Conservation (phyloP, 2,329 filamentous ascomycete genomes). For the Monosporascus sp. region DNA sequence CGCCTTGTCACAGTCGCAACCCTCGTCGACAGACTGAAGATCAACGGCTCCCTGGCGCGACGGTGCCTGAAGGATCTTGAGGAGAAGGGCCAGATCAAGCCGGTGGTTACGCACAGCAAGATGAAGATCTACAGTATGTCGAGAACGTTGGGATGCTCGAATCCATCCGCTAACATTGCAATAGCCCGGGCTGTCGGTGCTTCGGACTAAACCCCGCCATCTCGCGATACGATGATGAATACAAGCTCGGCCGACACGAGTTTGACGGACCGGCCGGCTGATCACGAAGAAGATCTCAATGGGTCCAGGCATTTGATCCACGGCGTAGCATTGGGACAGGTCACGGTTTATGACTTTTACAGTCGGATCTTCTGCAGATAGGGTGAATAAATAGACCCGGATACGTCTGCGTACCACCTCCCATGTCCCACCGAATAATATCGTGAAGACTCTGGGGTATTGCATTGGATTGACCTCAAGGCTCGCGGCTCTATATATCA, state of each 20-base stretch:
- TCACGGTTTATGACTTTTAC: constrained; percentile 26
- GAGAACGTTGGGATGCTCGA: background rate
- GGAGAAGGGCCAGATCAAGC: constrained; percentile 98
- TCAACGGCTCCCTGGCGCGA: constrained; percentile 96
- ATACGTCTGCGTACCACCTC: constrained; percentile 17
- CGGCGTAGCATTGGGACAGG: constrained; percentile 30
- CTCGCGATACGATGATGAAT: constrained; percentile 29
- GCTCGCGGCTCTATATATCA: no score
- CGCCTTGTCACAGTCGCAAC: constrained; percentile 97
- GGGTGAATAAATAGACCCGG: constrained; percentile 25
- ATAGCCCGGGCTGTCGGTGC: constrained; percentile 29
- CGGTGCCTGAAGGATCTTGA: constrained; percentile 86
- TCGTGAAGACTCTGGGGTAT: background rate
- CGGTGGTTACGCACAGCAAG: constrained; percentile 92
- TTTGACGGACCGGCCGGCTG: constrained; percentile 22
- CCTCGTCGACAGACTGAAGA: constrained; percentile 99
- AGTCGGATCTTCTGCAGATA: constrained; percentile 24
- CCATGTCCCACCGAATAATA: background rate
- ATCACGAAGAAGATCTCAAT: constrained; percentile 24
- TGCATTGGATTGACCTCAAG: background rate
- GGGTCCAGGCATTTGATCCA: constrained; percentile 30
- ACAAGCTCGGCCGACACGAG: constrained; percentile 21
- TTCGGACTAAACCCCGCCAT: constrained; percentile 26
- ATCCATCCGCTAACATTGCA: constrained; percentile 2
- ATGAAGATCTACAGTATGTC: constrained; percentile 91